Conservation (phyloP, 108 stramenopile species). For the Craspedostauros australis region DNA sequence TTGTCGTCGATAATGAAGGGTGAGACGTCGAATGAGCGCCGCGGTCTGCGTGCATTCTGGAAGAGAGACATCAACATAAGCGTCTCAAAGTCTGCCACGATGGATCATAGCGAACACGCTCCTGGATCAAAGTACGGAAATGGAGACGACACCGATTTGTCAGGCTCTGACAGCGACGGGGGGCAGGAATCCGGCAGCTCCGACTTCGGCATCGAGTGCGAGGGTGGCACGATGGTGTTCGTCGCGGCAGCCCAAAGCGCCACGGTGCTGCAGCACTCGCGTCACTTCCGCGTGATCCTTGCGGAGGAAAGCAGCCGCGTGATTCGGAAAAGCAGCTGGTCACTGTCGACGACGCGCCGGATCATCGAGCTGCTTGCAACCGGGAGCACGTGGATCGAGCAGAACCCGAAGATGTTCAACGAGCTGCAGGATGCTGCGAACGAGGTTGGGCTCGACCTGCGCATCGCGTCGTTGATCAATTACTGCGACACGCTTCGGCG, state of each 20-base stretch:
- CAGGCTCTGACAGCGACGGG: too few relatives aligned
- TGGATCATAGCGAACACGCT: too few relatives aligned
- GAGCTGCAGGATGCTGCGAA: constrained; percentile 7
- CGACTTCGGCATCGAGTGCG: constrained; percentile 19
- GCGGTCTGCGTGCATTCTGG: too few relatives aligned
- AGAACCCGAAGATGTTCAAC: constrained; percentile 2
- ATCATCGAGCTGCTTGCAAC: constrained; percentile 12
- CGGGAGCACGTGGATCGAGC: constrained; percentile 22
- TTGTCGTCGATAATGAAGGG: too few relatives aligned
- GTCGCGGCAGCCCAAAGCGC: constrained; percentile 6
- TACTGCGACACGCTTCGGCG: constrained; percentile 13
- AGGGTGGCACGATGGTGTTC: constrained; percentile 11
- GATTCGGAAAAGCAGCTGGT: constrained; percentile 5
- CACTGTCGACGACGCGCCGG: constrained; percentile 8
- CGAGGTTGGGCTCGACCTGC: constrained; percentile 7
- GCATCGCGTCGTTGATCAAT: constrained; percentile 18
- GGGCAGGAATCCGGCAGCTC: too few relatives aligned
- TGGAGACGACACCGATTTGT: too few relatives aligned
- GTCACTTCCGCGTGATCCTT: constrained; percentile 1
- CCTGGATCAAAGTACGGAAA: too few relatives aligned
- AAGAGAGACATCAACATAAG: too few relatives aligned
- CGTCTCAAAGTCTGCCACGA: too few relatives aligned
- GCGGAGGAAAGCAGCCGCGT: not conserved
- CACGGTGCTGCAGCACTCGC: constrained; percentile 5
- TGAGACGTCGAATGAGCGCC: too few relatives aligned